Evolutionary conservation across 768 basidiomycete species (phyloP).

Genomic region (Termitomyces sp.): DNA sequence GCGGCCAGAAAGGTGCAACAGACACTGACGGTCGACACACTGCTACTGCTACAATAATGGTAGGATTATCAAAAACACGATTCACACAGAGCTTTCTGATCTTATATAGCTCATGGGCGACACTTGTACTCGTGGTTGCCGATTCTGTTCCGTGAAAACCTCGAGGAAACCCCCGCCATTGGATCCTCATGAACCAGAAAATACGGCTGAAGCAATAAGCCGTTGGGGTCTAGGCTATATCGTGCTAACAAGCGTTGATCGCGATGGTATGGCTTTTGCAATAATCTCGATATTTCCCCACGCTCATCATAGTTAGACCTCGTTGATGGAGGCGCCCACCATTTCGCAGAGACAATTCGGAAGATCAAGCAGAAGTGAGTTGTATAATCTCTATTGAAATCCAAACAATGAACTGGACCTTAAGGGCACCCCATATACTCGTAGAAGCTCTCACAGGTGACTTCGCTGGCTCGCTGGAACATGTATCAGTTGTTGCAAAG

Average conservation of each 20-base stretch:
- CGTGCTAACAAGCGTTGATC: conserved; percentile 92
- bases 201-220: conserved; percentile 96
- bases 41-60: conserved; percentile 99
- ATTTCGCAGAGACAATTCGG: conserved; percentile 92
- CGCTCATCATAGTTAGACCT: conserved; percentile 55
- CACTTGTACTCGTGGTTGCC: conserved; percentile 95
- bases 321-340: conserved; percentile 83
- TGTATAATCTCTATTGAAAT: neutral
- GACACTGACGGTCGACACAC: conserved; percentile 70
- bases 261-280: conserved; percentile 66
- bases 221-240: conserved; percentile 99
- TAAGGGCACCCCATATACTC: conserved; percentile 88
- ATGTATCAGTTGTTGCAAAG: conserved; percentile 78
- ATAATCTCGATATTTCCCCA: neutral
- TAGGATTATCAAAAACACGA: conserved; percentile 23
- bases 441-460: conserved; percentile 97
- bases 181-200: conserved; percentile 95
- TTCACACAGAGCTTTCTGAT: neutral
- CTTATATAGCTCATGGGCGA: conserved; percentile 88
- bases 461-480: conserved; percentile 73
- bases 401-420: conserved; percentile 2
- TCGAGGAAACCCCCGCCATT: conserved; percentile 83
- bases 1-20: conserved; percentile 64
- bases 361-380: conserved; percentile 93
- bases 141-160: conserved; percentile 97